These are phyloP conservation scores for Oxyria digyna DNA, from an alignment of 148 eudicot genomes.

Conservation along the genomic window DNA sequence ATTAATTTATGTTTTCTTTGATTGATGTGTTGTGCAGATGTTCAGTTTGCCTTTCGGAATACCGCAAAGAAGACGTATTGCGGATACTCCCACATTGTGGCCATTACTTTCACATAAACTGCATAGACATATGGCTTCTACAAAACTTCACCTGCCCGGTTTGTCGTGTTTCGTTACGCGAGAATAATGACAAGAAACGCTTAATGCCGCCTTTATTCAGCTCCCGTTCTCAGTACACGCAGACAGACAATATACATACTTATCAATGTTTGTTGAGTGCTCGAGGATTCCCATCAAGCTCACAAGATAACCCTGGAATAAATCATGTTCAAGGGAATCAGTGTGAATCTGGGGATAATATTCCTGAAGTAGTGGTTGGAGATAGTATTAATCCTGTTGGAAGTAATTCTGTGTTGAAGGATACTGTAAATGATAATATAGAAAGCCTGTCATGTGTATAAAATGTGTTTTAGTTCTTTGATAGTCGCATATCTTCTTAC, in stretches of 20 bases:
- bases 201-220: slow-evolving; percentile 64
- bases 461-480: too few relatives aligned
- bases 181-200: slow-evolving; percentile 47
- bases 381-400: slow-evolving; percentile 18
- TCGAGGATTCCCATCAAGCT: slow-evolving; percentile 21
- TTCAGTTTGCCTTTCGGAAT: slow-evolving; percentile 69
- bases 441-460: slow-evolving; percentile 65
- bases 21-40: slow-evolving; percentile 33
- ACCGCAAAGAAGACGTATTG: slow-evolving; percentile 50
- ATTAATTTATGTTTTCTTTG: neutral
- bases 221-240: slow-evolving; percentile 30
- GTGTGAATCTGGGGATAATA: too few relatives aligned
- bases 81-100: slow-evolving; percentile 74
- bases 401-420: slow-evolving; percentile 15
- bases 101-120: slow-evolving; percentile 62
- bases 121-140: slow-evolving; percentile 82
- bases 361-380: slow-evolving; percentile 15
- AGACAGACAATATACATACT: slow-evolving; percentile 18
- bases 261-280: slow-evolving; percentile 20
- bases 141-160: slow-evolving; percentile 89
- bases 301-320: slow-evolving; percentile 16
- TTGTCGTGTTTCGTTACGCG: slow-evolving; percentile 78
- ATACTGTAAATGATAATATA: slow-evolving; percentile 19
- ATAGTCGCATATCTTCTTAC: too few relatives aligned
- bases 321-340: slow-evolving; percentile 20